These are phyloP conservation scores for Aquilaria agallochum DNA, from an alignment of 441 rosid species.

Conservation along the genomic window DNA sequence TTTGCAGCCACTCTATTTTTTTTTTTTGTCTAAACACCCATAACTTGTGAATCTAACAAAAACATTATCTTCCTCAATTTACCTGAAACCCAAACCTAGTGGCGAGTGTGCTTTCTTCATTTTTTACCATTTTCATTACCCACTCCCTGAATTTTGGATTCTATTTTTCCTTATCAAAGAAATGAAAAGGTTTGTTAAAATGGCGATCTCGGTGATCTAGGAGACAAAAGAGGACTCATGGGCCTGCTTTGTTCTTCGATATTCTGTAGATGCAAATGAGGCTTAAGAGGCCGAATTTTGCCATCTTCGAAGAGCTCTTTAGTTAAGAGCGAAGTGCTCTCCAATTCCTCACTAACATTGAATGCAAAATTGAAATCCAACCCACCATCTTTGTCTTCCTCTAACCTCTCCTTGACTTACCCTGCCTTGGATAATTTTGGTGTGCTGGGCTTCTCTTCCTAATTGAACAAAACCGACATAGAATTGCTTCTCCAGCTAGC, in stretches of 20 bases:
- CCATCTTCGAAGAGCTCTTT: conserved; percentile 89
- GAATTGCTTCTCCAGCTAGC: conserved; percentile 9
- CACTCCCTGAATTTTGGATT: no score
- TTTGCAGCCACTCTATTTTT: no score
- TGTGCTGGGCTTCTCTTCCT: conserved; percentile 67
- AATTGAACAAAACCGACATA: conserved; percentile 35
- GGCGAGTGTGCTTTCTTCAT: no score
- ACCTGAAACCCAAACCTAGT: no score
- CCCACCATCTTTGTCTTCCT: conserved; percentile 58
- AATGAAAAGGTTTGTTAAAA: conserved; percentile 15
- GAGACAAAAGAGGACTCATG: conserved; percentile 28
- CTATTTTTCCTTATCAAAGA: no score
- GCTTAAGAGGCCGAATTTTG: conserved; percentile 64
- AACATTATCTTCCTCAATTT: no score
- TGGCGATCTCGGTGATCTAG: conserved; percentile 44
- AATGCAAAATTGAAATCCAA: conserved; percentile 79
- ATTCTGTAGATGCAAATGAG: conserved; percentile 42
- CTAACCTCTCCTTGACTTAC: neutral
- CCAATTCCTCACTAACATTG: conserved; percentile 37
- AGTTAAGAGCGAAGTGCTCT: conserved; percentile 49
- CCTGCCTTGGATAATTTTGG: conserved; percentile 32
- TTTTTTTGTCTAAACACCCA: no score
- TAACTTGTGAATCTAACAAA: no score
- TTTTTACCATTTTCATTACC: no score
- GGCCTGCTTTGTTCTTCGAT: conserved; percentile 14